Conservation (phyloP, 176 grass and related monocot species). For the Guadua angustifolia region DNA sequence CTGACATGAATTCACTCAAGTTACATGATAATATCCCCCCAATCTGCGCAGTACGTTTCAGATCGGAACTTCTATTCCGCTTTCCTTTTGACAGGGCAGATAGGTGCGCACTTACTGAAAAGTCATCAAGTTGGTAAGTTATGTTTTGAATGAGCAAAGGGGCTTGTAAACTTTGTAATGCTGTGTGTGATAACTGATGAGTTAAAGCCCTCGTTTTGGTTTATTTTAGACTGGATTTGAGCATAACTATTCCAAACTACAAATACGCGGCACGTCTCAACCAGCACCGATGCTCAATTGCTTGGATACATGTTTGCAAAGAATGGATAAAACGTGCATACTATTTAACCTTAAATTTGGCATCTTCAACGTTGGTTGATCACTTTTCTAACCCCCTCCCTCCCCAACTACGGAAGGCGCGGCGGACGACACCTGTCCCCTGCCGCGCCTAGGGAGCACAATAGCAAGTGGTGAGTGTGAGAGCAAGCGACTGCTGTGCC, state of each 20-base stretch:
- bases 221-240: background rate
- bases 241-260: background rate
- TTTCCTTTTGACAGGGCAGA: background rate
- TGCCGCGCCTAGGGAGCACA: no score
- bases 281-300: background rate
- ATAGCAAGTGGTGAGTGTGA: no score
- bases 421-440: no score
- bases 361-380: background rate
- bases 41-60: background rate
- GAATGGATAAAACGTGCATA: background rate
- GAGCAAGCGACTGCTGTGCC: no score
- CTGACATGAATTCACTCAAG: background rate
- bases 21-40: background rate
- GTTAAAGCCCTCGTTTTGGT: background rate
- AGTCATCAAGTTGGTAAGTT: background rate
- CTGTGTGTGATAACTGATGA: background rate
- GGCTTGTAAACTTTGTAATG: background rate
- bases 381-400: no score
- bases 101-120: background rate
- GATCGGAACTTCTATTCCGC: background rate
- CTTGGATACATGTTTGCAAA: conserved; percentile 6
- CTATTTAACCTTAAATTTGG: background rate
- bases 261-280: background rate
- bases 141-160: background rate
- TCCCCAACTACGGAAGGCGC: no score